Percentiles rank a stretch among this genome's conserved stretches.
Evolutionary conservation across 148 eudicot species (phyloP).

Genomic region (Rhododendron simsii): DNA sequence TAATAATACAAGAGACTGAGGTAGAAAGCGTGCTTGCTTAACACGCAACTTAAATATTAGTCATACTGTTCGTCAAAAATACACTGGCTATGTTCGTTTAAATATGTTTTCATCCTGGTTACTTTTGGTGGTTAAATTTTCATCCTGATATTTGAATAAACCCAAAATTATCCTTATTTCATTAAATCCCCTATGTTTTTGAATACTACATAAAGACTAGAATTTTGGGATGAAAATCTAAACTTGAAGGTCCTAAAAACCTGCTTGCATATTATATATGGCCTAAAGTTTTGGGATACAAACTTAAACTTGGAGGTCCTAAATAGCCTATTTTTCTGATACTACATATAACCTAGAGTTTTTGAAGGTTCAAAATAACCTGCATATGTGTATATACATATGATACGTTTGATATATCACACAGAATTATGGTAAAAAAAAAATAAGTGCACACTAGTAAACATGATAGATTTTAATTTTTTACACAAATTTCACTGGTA

Average conservation of each 20-base stretch:
- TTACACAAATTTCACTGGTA: neutral
- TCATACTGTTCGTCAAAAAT: too few species aligned
- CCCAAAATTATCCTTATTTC: neutral
- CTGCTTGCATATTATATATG: neutral
- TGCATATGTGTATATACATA: neutral
- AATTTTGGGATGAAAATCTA: neutral
- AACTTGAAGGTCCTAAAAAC: neutral
- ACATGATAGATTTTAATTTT: neutral
- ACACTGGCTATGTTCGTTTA: neutral
- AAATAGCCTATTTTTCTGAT: too few species aligned
- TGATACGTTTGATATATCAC: neutral
- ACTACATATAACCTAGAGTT: neutral
- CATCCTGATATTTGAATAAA: neutral
- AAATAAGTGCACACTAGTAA: neutral
- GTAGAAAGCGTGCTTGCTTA: neutral
- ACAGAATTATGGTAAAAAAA: neutral
- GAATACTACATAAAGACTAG: neutral
- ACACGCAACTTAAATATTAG: neutral
- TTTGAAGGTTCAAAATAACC: neutral
- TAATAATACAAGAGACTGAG: neutral
- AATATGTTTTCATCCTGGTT: neutral
- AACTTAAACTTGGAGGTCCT: neutral
- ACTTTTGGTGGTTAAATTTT: neutral
- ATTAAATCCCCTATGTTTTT: neutral
- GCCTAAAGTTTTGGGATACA: neutral